Conservation (phyloP, 805 yeast genomes). For the Saturnispora kantuleensis region DNA sequence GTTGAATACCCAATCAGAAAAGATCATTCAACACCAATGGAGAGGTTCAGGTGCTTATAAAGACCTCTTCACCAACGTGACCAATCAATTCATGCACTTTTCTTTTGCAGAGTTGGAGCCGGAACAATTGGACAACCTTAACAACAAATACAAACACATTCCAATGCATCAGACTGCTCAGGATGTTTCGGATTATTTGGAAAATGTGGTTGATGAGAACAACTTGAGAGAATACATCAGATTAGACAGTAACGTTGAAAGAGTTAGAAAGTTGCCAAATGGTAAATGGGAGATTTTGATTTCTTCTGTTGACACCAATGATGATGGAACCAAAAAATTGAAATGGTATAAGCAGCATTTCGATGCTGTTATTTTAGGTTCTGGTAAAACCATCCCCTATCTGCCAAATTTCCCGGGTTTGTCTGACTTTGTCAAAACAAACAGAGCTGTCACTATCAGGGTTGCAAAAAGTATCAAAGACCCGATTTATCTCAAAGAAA, state of each 20-base stretch:
- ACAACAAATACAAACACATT: slow-evolving; percentile 9
- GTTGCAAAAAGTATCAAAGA: slow-evolving; percentile 48
- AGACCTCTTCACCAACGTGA: slow-evolving; percentile 34
- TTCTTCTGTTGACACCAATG: slow-evolving; percentile 10
- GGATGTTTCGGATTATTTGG: slow-evolving; percentile 15
- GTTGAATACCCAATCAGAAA: not conserved
- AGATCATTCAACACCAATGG: slow-evolving; percentile 25
- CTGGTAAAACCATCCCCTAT: slow-evolving; percentile 53
- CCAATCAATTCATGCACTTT: slow-evolving; percentile 30
- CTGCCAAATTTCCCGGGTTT: slow-evolving; percentile 36
- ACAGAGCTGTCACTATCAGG: slow-evolving; percentile 29
- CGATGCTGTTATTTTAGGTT: slow-evolving; percentile 55
- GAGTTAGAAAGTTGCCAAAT: slow-evolving; percentile 21
- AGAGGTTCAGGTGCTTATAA: slow-evolving; percentile 29
- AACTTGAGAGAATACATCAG: slow-evolving; percentile 28
- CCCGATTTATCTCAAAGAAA: slow-evolving; percentile 31
- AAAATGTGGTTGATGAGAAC: slow-evolving; percentile 16
- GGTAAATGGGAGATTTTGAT: slow-evolving; percentile 30
- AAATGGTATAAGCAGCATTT: slow-evolving; percentile 37
- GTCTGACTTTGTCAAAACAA: slow-evolving; percentile 29
- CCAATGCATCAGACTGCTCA: slow-evolving; percentile 22
- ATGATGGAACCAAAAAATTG: slow-evolving; percentile 6
- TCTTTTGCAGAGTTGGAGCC: slow-evolving; percentile 24
- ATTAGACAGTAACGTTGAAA: slow-evolving; percentile 33
- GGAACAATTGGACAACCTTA: slow-evolving; percentile 7